phyloP scores from a whole-genome alignment of 176 grass and related monocot species.

The Juncus effusus region DNA sequence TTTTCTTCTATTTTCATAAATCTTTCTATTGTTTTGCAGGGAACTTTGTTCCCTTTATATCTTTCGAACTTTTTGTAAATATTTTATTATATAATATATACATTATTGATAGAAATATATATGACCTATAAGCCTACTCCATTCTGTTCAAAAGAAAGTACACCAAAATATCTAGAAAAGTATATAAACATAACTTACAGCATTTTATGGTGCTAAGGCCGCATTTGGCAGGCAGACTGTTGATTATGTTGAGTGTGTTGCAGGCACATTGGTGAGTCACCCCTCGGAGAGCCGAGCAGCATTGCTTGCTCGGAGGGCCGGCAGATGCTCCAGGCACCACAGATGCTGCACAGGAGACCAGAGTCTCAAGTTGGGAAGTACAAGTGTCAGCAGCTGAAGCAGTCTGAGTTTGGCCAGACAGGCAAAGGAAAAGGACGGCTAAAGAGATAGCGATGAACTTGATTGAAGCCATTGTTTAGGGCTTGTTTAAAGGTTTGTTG shows the following conservation, averaged over 20 bases:
- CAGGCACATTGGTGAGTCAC: conserved; percentile 60
- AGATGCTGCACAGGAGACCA: conserved; percentile 62
- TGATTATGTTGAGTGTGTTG: conserved; percentile 71
- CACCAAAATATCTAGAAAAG: too few species aligned
- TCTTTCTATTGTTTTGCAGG: too few species aligned
- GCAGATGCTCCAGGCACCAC: conserved; percentile 49
- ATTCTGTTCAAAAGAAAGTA: too few species aligned
- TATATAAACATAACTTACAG: conserved; percentile 30
- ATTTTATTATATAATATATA: too few species aligned
- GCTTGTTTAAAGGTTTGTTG: too few species aligned
- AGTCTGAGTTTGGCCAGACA: conserved; percentile 9
- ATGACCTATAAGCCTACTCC: too few species aligned
- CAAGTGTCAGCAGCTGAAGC: conserved; percentile 31
- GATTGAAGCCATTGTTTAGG: conserved; percentile 9
- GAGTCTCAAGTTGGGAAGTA: conserved; percentile 46
- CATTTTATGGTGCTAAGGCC: conserved; percentile 37
- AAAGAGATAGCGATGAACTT: conserved; percentile 13
- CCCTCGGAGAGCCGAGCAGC: conserved; percentile 57
- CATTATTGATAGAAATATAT: too few species aligned
- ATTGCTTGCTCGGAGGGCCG: conserved; percentile 46
- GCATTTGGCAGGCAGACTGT: conserved; percentile 63
- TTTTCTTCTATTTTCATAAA: too few species aligned
- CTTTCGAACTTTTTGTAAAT: too few species aligned
- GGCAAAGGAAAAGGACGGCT: conserved; percentile 18
- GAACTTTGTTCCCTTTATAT: too few species aligned